These are phyloP conservation scores for Trichophyton schoenleinii DNA, from an alignment of 2,329 filamentous ascomycete genomes.

Conservation along the genomic window DNA sequence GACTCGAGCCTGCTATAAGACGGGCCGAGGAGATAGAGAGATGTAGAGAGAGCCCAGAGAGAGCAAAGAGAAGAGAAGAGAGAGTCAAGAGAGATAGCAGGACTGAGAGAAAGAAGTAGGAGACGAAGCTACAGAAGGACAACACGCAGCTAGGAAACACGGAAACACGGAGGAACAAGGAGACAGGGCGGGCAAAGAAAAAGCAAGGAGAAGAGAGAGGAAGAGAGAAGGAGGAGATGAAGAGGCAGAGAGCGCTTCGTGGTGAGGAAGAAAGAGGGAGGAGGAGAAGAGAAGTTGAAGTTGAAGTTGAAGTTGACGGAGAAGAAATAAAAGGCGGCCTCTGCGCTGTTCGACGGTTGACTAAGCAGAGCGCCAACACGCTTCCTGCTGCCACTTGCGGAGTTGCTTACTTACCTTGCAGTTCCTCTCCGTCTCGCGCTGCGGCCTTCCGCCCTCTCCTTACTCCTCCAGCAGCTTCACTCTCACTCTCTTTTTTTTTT, in stretches of 20 bases:
- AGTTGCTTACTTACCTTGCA: neutral
- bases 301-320: neutral
- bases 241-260: constrained; percentile 1
- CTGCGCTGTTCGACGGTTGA: neutral
- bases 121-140: constrained; percentile 3
- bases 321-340: neutral
- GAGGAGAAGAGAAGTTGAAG: neutral
- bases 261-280: neutral
- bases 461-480: too few relatives aligned
- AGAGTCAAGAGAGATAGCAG: neutral
- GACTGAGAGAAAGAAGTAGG: neutral
- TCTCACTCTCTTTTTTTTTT: too few relatives aligned
- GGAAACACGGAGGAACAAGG: constrained; percentile 18
- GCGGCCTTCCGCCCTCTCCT: too few relatives aligned
- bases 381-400: neutral
- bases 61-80: neutral
- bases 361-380: neutral
- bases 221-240: constrained; percentile 3
- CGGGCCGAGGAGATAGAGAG: constrained; percentile 9
- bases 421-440: neutral
- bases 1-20: neutral
- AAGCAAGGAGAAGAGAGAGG: constrained; percentile 5
- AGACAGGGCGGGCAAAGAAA: constrained; percentile 7
- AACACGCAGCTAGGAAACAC: constrained; percentile 17
- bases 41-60: neutral